Evolutionary conservation across 306 rosid species (phyloP).

Genomic region (Fagus sylvatica): DNA sequence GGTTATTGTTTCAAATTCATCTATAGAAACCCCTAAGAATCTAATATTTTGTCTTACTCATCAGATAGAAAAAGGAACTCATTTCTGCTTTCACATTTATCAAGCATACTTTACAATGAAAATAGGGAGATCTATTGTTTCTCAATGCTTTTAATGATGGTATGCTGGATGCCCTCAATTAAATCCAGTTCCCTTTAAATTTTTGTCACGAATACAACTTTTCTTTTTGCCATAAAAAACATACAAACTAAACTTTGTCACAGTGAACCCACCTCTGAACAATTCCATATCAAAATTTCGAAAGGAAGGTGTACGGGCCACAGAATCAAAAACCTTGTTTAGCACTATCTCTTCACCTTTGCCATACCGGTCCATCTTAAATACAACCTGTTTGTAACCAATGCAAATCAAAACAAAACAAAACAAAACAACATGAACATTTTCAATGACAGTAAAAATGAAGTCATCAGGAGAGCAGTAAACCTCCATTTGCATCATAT

Average conservation of each 20-base stretch:
- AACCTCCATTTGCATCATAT: constrained; percentile 42
- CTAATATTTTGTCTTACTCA: background rate
- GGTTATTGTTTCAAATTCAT: constrained; percentile 12
- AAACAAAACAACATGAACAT: constrained; percentile 23
- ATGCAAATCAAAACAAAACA: constrained; percentile 31
- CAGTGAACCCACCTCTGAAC: constrained; percentile 56
- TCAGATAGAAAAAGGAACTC: background rate
- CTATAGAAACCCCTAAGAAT: background rate
- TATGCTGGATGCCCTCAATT: no score
- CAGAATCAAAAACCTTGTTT: constrained; percentile 57
- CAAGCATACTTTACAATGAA: background rate
- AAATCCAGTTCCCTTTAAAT: no score
- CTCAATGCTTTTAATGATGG: background rate
- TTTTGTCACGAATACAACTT: background rate
- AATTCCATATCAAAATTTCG: constrained; percentile 59
- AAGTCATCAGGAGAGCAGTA: constrained; percentile 28
- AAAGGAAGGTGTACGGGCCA: constrained; percentile 61
- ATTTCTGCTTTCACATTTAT: background rate
- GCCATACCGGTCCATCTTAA: constrained; percentile 89
- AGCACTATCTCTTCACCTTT: constrained; percentile 76
- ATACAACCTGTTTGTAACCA: constrained; percentile 58
- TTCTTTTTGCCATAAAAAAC: background rate
- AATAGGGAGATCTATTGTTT: no score
- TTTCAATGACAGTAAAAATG: constrained; percentile 20
- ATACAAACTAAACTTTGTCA: background rate